A percentile compares a stretch with the other conserved stretches of the same genome.
Conservation (phyloP, 2,329 filamentous ascomycete species). For the Alternaria ventricosa region DNA sequence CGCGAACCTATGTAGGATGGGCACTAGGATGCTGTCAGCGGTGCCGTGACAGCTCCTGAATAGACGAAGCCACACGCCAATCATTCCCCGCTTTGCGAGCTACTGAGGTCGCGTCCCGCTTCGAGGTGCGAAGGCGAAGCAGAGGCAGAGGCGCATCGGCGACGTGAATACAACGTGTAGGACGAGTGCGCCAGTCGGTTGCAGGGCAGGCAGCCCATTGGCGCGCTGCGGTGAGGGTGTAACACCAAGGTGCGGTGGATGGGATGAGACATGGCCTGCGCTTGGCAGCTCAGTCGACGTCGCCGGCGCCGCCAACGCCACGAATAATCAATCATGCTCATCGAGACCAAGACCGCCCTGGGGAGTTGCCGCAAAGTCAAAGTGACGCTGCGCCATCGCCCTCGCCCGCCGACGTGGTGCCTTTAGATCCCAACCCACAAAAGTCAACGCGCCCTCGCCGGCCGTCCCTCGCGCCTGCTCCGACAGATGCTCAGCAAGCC, state of each 20-base stretch:
- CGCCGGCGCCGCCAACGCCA: constrained; percentile 31
- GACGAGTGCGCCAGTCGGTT: neutral
- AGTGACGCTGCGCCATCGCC: constrained; percentile 24
- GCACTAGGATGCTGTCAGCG: constrained; percentile 5
- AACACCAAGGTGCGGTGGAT: constrained; percentile 13
- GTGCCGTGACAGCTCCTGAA: constrained; percentile 7
- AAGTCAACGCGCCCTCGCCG: neutral
- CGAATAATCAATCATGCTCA: constrained; percentile 31
- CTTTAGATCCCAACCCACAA: neutral
- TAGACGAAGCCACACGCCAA: constrained; percentile 10
- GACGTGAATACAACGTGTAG: neutral
- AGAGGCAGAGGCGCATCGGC: neutral
- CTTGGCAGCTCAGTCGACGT: constrained; percentile 23
- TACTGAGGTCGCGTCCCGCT: neutral
- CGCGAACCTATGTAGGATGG: neutral
- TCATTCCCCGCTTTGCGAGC: neutral
- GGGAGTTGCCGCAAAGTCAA: constrained; percentile 17
- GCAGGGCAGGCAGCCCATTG: constrained; percentile 7
- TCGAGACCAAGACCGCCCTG: constrained; percentile 25
- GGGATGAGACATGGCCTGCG: constrained; percentile 19
- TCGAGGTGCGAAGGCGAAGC: neutral
- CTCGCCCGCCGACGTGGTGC: constrained; percentile 5
- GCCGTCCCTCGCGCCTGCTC: constrained; percentile 8
- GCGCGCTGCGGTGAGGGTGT: neutral
- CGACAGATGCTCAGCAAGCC: constrained; percentile 37